These are phyloP conservation scores for Simplicillium aogashimaense DNA, from an alignment of 2,329 filamentous ascomycete species.

Conservation along the genomic window DNA sequence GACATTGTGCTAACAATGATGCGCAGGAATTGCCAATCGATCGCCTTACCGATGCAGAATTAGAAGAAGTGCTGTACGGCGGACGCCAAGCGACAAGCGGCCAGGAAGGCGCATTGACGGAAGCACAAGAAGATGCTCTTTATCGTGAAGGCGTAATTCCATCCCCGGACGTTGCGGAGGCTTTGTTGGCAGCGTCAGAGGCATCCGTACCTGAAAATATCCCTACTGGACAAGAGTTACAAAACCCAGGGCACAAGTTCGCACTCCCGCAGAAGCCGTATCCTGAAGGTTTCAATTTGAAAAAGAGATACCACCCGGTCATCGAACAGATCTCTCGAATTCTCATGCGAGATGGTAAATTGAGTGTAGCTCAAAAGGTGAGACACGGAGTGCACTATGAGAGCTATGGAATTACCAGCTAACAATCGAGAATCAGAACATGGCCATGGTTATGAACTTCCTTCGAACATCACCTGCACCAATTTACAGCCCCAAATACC, in stretches of 20 bases:
- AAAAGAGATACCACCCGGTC: conserved; percentile 77
- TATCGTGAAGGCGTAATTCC: conserved; percentile 31
- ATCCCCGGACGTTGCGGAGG: conserved; percentile 20
- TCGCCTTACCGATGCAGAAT: conserved; percentile 22
- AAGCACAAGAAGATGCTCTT: conserved; percentile 32
- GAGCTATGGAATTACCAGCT: not conserved
- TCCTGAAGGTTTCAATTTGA: conserved; percentile 52
- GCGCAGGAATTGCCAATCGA: conserved; percentile 7
- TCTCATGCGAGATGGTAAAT: conserved; percentile 85
- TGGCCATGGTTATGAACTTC: conserved; percentile 71
- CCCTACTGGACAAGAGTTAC: conserved; percentile 10
- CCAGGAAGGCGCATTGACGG: conserved; percentile 23
- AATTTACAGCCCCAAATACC: conserved; percentile 57
- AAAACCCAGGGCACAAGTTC: conserved; percentile 62
- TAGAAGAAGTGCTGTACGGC: conserved; percentile 26
- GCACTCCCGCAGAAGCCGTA: conserved; percentile 59
- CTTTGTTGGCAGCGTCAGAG: conserved; percentile 14
- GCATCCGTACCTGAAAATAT: conserved; percentile 10
- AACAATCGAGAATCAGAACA: conserved; percentile 49
- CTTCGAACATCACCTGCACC: conserved; percentile 80
- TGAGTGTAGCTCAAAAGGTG: conserved; percentile 82
- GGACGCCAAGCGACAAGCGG: conserved; percentile 19
- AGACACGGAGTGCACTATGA: conserved; percentile 14
- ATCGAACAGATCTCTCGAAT: conserved; percentile 82
- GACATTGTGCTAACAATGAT: too few species aligned